Percentiles rank a stretch among this genome's conserved stretches.
Conservation (phyloP, 257 asterid species). For the Ehretia macrophylla region DNA sequence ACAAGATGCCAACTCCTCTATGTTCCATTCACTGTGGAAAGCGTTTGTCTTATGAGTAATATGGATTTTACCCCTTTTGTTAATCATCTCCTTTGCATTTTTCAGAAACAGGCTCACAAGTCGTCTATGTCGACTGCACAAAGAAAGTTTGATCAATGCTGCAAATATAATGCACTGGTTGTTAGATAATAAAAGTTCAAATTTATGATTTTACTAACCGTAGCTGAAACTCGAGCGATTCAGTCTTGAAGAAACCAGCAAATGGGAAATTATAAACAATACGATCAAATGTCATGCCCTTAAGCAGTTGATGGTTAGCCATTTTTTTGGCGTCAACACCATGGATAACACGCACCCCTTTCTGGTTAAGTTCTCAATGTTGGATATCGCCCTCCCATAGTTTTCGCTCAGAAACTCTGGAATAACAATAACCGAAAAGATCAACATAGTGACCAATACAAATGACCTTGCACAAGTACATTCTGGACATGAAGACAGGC, state of each 20-base stretch:
- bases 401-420: constrained; percentile 5
- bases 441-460: too few relatives aligned
- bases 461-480: too few relatives aligned
- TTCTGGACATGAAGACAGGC: too few relatives aligned
- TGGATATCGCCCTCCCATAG: constrained; percentile 1
- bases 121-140: constrained; percentile 18
- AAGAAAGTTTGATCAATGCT: background rate
- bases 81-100: constrained; percentile 29
- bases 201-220: background rate
- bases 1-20: constrained; percentile 2
- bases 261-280: constrained; percentile 13
- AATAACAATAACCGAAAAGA: background rate
- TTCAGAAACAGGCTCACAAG: constrained; percentile 26
- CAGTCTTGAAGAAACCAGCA: background rate
- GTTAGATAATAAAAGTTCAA: too few relatives aligned
- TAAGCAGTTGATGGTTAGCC: background rate
- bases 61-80: constrained; percentile 17
- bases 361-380: background rate
- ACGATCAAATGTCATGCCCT: constrained; percentile 2
- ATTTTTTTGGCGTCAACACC: constrained; percentile 13
- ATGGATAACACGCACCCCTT: constrained; percentile 10
- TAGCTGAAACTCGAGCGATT: background rate
- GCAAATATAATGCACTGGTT: background rate
- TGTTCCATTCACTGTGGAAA: constrained; percentile 9
- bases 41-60: constrained; percentile 19